Evolutionary conservation across 129 eudicot species (phyloP).

Genomic region (Gnaphalium uliginosum): DNA sequence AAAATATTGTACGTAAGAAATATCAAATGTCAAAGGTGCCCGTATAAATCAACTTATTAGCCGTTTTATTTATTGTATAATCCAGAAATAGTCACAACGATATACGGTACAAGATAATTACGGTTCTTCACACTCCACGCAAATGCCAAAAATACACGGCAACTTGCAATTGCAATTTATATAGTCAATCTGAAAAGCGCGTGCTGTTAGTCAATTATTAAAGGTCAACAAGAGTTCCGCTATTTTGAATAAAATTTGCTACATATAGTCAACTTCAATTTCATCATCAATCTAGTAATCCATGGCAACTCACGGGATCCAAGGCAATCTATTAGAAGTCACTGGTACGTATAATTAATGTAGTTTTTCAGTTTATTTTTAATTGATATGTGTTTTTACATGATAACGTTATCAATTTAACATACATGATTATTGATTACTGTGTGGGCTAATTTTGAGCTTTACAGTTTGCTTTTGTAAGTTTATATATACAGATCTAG

Average conservation of each 20-base stretch:
- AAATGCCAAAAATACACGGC: no score
- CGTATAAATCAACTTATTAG: no score
- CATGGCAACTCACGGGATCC: constrained; percentile 78
- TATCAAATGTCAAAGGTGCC: no score
- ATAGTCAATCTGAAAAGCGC: no score
- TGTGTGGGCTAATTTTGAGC: not conserved
- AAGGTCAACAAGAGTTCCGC: not conserved
- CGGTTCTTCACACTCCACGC: no score
- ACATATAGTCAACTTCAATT: constrained; percentile 5
- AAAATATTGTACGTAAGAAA: no score
- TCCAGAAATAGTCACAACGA: no score
- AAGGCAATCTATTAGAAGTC: constrained; percentile 86
- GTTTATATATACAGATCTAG: not conserved
- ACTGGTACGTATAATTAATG: constrained; percentile 48
- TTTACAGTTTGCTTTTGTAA: not conserved
- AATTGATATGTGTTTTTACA: not conserved
- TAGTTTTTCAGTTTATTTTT: not conserved
- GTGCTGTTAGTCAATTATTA: not conserved
- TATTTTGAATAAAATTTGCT: not conserved
- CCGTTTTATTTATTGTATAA: no score
- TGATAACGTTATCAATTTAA: not conserved
- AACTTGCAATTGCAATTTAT: no score
- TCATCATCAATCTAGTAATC: not conserved
- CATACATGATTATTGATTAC: not conserved
- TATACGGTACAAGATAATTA: no score